Percentiles rank a stretch among this genome's conserved stretches.
Evolutionary conservation across 148 eudicot genomes (phyloP).

Genomic region (Fagopyrum tataricum): DNA sequence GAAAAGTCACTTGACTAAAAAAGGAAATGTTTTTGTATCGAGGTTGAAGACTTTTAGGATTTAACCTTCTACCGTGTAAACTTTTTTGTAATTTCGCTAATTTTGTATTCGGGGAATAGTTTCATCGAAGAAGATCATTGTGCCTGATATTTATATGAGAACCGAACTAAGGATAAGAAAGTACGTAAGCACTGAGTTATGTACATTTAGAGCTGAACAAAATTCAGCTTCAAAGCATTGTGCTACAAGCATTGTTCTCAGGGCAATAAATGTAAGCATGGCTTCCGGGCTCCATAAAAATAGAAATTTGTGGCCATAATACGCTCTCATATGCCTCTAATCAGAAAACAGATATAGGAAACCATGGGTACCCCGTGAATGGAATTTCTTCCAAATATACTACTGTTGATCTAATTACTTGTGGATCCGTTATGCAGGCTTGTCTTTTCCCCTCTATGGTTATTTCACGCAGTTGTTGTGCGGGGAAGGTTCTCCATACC

Average conservation of each 20-base stretch:
- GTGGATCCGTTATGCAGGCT: slow-evolving; percentile 40
- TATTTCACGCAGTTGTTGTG: slow-evolving; percentile 79
- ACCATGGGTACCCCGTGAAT: background rate
- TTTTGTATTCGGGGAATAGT: background rate
- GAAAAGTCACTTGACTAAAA: background rate
- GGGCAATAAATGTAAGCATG: background rate
- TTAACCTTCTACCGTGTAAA: background rate
- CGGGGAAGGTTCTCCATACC: slow-evolving; percentile 96
- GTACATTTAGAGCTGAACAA: background rate
- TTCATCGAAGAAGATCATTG: background rate
- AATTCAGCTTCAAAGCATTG: background rate
- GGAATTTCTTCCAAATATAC: no score
- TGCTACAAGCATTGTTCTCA: background rate
- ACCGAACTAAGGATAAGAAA: background rate
- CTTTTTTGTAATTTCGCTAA: background rate
- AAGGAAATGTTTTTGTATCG: background rate
- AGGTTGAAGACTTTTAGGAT: background rate
- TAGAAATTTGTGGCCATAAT: background rate
- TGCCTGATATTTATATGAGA: background rate
- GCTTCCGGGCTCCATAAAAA: background rate
- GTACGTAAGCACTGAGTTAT: background rate
- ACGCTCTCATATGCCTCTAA: background rate
- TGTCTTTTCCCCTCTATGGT: slow-evolving; percentile 76
- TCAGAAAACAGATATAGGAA: background rate
- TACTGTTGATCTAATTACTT: background rate